phyloP scores from a whole-genome alignment of 2,329 filamentous ascomycete genomes.

The Orbilia brochopaga region DNA sequence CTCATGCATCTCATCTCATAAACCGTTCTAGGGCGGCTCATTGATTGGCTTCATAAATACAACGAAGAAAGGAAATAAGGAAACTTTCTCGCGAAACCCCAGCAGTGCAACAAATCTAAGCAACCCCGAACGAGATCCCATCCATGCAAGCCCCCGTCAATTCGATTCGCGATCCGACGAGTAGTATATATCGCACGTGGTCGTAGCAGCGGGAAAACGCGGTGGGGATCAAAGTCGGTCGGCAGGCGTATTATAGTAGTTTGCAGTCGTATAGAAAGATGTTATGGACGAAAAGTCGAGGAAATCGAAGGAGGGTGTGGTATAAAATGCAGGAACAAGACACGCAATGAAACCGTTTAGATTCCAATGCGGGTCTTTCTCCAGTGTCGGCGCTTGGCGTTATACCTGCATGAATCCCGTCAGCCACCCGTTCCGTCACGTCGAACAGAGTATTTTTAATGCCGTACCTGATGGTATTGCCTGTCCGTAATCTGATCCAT shows the following conservation, averaged over 20 bases:
- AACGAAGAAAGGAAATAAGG: conserved; percentile 24
- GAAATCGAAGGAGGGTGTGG: conserved; percentile 58
- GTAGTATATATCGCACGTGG: background rate
- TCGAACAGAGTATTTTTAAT: conserved; percentile 34
- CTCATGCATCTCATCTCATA: too few relatives aligned
- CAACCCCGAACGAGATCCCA: conserved; percentile 12
- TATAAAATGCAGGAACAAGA: conserved; percentile 6
- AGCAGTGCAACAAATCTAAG: conserved; percentile 2
- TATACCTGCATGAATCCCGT: conserved; percentile 73
- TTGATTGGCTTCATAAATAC: conserved; percentile 46
- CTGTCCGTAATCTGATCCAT: conserved; percentile 98
- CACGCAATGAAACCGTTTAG: conserved; percentile 66
- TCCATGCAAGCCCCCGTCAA: background rate
- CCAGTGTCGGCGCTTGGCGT: conserved; percentile 99
- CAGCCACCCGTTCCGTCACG: conserved; percentile 50
- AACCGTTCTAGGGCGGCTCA: too few relatives aligned
- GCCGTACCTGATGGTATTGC: conserved; percentile 98
- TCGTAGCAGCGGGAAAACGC: background rate
- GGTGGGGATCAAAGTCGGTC: too few relatives aligned
- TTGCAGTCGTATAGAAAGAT: too few relatives aligned
- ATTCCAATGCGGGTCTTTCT: conserved; percentile 99
- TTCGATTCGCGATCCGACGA: conserved; percentile 13
- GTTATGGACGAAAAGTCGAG: conserved; percentile 10
- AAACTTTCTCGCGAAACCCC: background rate
- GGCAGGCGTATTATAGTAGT: background rate